phyloP scores from a whole-genome alignment of 345 rosid genomes.

The Psidium friedrichsthalianum region DNA sequence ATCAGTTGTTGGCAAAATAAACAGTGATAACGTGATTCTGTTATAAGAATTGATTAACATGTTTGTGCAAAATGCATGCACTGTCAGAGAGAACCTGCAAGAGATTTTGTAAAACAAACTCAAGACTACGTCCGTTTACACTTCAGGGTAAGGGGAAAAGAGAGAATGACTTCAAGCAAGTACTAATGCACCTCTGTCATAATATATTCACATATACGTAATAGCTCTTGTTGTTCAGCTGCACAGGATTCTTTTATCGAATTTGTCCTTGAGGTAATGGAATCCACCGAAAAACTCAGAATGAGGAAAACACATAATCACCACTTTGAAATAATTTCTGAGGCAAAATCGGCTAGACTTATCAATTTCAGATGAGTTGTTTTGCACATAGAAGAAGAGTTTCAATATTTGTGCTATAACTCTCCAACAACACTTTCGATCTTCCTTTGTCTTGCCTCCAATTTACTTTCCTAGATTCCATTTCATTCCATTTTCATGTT shows the following conservation, averaged over 20 bases:
- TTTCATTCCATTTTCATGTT: constrained; percentile 39
- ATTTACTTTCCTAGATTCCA: constrained; percentile 52
- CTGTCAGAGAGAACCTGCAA: neutral
- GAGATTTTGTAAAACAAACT: neutral
- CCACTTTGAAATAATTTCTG: neutral
- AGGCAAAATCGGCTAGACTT: neutral
- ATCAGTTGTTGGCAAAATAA: neutral
- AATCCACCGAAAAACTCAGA: constrained; percentile 38
- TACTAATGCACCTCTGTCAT: constrained; percentile 40
- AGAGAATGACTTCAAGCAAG: neutral
- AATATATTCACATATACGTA: constrained; percentile 47
- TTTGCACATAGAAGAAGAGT: neutral
- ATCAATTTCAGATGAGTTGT: neutral
- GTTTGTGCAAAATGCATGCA: no score
- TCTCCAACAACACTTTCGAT: constrained; percentile 60
- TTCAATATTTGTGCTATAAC: constrained; percentile 17
- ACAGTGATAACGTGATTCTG: neutral
- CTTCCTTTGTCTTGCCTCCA: constrained; percentile 60
- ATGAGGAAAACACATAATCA: neutral
- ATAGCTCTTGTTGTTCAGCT: constrained; percentile 40
- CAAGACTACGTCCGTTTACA: neutral
- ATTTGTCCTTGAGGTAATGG: constrained; percentile 38
- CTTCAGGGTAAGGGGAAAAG: neutral
- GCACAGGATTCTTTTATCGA: constrained; percentile 47
- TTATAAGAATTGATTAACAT: neutral